Conservation (phyloP, 2,329 filamentous ascomycete species). For the Paraphoma chrysanthemicola region DNA sequence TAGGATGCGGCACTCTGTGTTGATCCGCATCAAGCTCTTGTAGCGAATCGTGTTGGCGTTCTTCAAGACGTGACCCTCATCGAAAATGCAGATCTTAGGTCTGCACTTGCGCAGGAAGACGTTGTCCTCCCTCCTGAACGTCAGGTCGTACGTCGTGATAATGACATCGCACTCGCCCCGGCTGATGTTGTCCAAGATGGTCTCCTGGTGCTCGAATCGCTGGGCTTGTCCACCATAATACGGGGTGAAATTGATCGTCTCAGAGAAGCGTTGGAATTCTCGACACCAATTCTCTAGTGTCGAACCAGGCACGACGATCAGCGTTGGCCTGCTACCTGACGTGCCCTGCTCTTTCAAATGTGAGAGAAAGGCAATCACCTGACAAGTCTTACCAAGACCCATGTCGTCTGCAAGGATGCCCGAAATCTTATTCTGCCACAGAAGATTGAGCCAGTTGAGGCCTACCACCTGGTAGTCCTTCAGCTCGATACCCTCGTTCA, state of each 20-base stretch:
- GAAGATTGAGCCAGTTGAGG: constrained; percentile 88
- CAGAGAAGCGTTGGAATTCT: constrained; percentile 89
- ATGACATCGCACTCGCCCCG: constrained; percentile 67
- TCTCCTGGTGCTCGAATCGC: constrained; percentile 71
- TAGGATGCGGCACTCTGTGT: constrained; percentile 82
- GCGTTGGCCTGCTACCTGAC: constrained; percentile 68
- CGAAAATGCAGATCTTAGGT: constrained; percentile 74
- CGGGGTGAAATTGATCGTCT: constrained; percentile 72
- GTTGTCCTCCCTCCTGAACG: constrained; percentile 65
- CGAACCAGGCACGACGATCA: constrained; percentile 90
- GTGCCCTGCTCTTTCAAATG: constrained; percentile 75
- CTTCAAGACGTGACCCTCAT: constrained; percentile 93
- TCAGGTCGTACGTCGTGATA: constrained; percentile 75
- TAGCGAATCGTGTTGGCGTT: constrained; percentile 86
- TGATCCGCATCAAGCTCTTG: constrained; percentile 77
- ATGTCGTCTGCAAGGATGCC: constrained; percentile 97
- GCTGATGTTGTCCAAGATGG: constrained; percentile 69
- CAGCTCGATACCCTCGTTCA: constrained; percentile 78
- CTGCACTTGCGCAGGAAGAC: constrained; percentile 67
- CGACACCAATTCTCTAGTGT: constrained; percentile 95
- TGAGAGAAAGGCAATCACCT: constrained; percentile 90
- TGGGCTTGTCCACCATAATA: constrained; percentile 76
- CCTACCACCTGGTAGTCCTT: constrained; percentile 96
- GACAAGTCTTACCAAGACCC: constrained; percentile 93
- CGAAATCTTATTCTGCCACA: constrained; percentile 80